Evolutionary conservation across 163 green algal genomes (phyloP).

Genomic region (Scenedesmus sp.): DNA sequence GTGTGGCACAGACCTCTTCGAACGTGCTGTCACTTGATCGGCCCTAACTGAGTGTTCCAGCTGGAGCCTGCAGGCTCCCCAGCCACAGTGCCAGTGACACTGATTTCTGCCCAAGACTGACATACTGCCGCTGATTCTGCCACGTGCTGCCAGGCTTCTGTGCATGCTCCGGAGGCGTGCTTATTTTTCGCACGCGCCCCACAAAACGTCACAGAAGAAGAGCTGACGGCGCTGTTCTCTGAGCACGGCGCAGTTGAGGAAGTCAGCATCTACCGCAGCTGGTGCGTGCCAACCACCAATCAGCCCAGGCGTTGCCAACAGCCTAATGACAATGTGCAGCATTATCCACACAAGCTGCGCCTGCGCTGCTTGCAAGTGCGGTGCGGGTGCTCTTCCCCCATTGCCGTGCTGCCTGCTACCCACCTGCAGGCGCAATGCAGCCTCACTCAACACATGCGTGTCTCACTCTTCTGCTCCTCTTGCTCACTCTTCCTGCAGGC

Average conservation of each 20-base stretch:
- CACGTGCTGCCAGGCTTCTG: background rate
- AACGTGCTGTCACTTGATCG: background rate
- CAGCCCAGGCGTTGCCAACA: background rate
- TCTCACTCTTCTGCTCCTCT: background rate
- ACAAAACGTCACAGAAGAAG: background rate
- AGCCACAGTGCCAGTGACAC: background rate
- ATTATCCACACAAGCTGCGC: too few species aligned
- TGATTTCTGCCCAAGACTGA: background rate
- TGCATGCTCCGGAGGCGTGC: background rate
- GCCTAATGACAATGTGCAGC: too few species aligned
- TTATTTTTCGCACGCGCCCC: background rate
- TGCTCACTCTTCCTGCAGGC: background rate
- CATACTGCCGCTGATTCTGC: background rate
- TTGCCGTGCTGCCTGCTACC: background rate
- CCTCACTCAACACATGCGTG: background rate
- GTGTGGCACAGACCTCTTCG: background rate
- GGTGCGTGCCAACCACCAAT: background rate
- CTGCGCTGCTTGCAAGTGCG: too few species aligned
- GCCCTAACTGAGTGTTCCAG: background rate
- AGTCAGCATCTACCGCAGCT: background rate
- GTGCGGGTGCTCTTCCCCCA: background rate
- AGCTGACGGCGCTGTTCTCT: background rate
- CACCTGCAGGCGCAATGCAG: too few species aligned
- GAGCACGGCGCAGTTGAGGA: background rate
- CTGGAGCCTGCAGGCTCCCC: too few species aligned